Base-by-base conservation (phyloP, 2,329 filamentous ascomycete species). In the Arthroderma sp. region DNA sequence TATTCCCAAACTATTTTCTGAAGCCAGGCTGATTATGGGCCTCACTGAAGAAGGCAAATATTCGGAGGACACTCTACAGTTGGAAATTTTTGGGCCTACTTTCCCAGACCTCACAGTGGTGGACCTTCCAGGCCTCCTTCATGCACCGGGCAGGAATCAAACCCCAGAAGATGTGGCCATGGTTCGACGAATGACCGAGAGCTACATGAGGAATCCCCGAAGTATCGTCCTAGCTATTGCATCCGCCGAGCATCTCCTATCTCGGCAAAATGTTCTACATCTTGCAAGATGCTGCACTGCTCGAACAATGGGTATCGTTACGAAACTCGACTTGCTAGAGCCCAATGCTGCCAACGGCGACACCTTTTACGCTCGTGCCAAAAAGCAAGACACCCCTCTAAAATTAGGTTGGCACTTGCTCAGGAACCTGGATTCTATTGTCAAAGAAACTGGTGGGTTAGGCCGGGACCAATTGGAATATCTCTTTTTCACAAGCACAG, bases 81-180 rank as follows among this genome's bases (percentile, higher is more conserved):
- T 80, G 0, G 75, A 80, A 52, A 71, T 78, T 54, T 69, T 66
- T 7, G 76, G 77, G 0, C 76, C 75, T 0, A 70, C 75, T 7
- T 71, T 75, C 62, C 74, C 75, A 1, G 66, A 80, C 10, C 59
- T 81, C 37, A 80, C 75, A 0, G 65, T 80, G 1, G 74, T 80
- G 5, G 77, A 81, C 57, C 63, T 81, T 31, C 77, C 77, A 0
- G 76, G 77, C 1, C 60, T 80, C 1, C 72, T 78, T 29, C 65
- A 68, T 30, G 71, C 75, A 6, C 69, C 68, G 51, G 75, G 72
- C 49, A 64, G 67, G 29, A 67, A 73, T 44, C 73, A 78, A 54
- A 73, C 71, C 1, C 63, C 68, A 29, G 61, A 67, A 22, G 75
- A 77, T 37, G 73, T 73, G 44, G 61, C 67, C 47, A 69, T 73